Base-by-base conservation (phyloP, 2,329 filamentous ascomycete genomes). In the Chlorencoelia australis region DNA sequence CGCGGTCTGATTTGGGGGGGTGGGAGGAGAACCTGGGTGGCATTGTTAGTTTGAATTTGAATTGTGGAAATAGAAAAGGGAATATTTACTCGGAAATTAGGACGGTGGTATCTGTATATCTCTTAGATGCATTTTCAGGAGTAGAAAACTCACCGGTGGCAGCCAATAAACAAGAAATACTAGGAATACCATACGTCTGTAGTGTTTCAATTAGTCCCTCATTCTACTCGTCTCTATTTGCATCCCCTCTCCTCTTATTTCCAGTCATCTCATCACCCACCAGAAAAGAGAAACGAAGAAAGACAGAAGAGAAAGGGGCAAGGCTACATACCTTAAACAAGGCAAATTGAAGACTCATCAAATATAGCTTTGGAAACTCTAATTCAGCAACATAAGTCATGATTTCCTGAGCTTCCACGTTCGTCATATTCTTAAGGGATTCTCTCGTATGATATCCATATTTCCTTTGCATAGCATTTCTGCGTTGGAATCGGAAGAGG, bases 161-260 rank as follows among this genome's bases (percentile, higher is more conserved):
- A 1, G 59, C 58, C 6, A 75, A 60, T 3, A 73, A 51, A 3
- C 47, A 48, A 0, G 69, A 72, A 35, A 75, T 73, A 13, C 62
- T 60, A 0, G 72, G 70, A 37, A 75, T 71, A 6, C 69, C 71
- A 45, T 74, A 74, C 2, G 69, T 72, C 61, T 69, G 21, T 20
- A 8, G 11, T 36, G 4, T 11, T 18, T 31, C 15, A 28, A 18
- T 25, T 16, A 17, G 11, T 35, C 16, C n/a, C n/a, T n/a, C n/a
- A n/a, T n/a, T n/a, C n/a, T n/a, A n/a, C n/a, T n/a, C n/a, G n/a
- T n/a, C n/a, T n/a, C n/a, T n/a, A n/a, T n/a, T n/a, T n/a, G n/a
- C n/a, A n/a, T n/a, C n/a, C n/a, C n/a, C n/a, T n/a, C n/a, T n/a
- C n/a, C n/a, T n/a, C n/a, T n/a, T n/a, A n/a, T n/a, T n/a, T n/a